Percentiles rank a stretch among this genome's conserved stretches.
Evolutionary conservation across 805 yeast genomes (phyloP).

Genomic region (Pichia cabralensis): DNA sequence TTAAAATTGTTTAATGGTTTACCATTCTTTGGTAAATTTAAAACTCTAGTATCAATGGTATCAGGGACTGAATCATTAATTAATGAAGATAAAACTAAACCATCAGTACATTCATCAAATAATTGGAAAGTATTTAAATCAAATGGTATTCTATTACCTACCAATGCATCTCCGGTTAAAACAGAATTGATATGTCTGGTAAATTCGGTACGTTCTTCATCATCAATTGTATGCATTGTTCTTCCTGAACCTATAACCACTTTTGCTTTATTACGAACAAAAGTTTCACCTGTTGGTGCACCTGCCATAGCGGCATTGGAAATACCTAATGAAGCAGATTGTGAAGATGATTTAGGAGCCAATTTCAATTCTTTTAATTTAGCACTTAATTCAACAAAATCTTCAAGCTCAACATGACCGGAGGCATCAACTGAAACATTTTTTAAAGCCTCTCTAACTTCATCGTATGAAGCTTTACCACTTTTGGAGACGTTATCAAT

Average conservation of each 20-base stretch:
- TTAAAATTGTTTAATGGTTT: slow-evolving; percentile 86
- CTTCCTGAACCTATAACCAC: slow-evolving; percentile 79
- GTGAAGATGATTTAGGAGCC: slow-evolving; percentile 6
- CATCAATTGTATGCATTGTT: slow-evolving; percentile 91
- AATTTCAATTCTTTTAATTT: slow-evolving; percentile 52
- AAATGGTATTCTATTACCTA: slow-evolving; percentile 80
- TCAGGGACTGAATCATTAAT: slow-evolving; percentile 98
- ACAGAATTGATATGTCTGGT: slow-evolving; percentile 93
- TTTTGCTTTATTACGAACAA: slow-evolving; percentile 47
- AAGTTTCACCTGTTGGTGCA: slow-evolving; percentile 17
- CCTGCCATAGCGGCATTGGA: slow-evolving; percentile 6
- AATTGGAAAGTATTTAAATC: slow-evolving; percentile 91
- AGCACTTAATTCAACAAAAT: slow-evolving; percentile 76
- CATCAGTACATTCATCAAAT: slow-evolving; percentile 95
- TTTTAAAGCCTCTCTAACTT: slow-evolving; percentile 88
- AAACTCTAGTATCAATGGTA: slow-evolving; percentile 95
- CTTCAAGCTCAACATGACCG: slow-evolving; percentile 94
- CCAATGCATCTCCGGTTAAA: slow-evolving; percentile 75
- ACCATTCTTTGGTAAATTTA: slow-evolving; percentile 76
- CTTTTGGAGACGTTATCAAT: slow-evolving; percentile 71
- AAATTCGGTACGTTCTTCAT: slow-evolving; percentile 92
- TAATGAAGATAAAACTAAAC: slow-evolving; percentile 82
- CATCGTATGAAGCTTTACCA: slow-evolving; percentile 82
- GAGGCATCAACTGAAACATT: slow-evolving; percentile 90
- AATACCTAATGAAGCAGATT: slow-evolving; percentile 5